A percentile compares a stretch with the other conserved stretches of the same genome.
These are phyloP conservation scores for Falciphora oryzae DNA, from an alignment of 2,329 filamentous ascomycete species.

Conservation along the genomic window DNA sequence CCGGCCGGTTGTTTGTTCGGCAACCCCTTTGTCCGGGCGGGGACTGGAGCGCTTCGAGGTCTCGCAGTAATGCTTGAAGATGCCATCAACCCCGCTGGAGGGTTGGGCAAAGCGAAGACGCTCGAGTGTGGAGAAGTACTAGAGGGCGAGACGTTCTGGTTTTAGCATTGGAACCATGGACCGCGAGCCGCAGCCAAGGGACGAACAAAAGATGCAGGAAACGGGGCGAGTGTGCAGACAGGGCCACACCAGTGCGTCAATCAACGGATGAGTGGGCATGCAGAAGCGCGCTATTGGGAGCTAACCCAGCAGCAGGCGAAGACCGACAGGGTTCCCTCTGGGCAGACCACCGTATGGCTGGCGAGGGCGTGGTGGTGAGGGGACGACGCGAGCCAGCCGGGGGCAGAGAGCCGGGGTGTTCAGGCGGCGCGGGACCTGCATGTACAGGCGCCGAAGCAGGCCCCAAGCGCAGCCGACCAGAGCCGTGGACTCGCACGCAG, in stretches of 20 bases:
- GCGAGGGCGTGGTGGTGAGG: no score
- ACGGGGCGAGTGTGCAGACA: not conserved
- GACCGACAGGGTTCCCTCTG: no score
- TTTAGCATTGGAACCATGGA: conserved; percentile 1
- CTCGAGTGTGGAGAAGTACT: conserved; percentile 72
- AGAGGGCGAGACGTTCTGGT: conserved; percentile 11
- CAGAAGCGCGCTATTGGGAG: no score
- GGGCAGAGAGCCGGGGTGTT: no score
- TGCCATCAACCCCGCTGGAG: conserved; percentile 27
- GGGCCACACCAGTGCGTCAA: no score
- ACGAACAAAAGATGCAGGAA: not conserved
- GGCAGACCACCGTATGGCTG: no score
- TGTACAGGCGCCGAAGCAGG: not conserved
- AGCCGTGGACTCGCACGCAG: not conserved
- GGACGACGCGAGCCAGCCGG: no score
- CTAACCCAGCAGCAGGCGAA: no score
- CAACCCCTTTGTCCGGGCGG: conserved; percentile 22
- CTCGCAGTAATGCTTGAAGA: conserved; percentile 31
- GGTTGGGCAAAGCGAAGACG: conserved; percentile 58
- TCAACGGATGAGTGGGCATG: no score
- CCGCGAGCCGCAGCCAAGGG: no score
- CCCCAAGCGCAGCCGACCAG: not conserved
- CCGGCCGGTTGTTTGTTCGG: conserved; percentile 26
- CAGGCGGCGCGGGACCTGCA: conserved; percentile 4
- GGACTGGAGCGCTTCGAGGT: conserved; percentile 26